Evolutionary conservation across 2,329 filamentous ascomycete genomes (phyloP), one percentile per base, ranked within the genome.

Genomic region (Chrysoporthe deuterocubensis): DNA sequence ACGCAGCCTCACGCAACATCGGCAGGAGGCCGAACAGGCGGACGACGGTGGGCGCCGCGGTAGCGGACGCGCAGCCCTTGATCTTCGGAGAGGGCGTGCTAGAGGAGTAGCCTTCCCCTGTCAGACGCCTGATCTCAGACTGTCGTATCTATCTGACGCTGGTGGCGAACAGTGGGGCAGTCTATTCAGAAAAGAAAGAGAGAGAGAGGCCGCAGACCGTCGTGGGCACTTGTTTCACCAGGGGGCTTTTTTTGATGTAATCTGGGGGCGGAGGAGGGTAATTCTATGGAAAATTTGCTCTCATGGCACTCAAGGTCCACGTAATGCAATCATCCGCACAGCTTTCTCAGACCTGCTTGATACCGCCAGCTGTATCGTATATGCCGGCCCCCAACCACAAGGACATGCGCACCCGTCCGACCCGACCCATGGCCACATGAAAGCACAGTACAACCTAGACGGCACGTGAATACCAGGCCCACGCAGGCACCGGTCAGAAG

Each of bases 21-120:
- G 83, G 82, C 0, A 77, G 77, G 64, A 79, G 77, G 71, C 63
- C 70, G 26, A 82, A 78, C 67, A 75, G 84, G 43, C 71, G 77
- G 34, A 81, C 83, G 13, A 83, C 82, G 0, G 73, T 83, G 43
- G 83, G 83, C 2, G 71, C 76, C 2, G 80, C 82, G 13, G 79
- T 87, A 14, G 77, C 77, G 16, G 21, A 21, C 14, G 54, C 5
- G 21, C 68, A 63, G 62, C 5, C 72, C 56, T 74, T 84, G 44
- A 66, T 69, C 14, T 68, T 81, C 18, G 72, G 74, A 8, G 65
- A 64, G 43, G 73, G 72, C 37, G 70, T 77, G 52, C 43, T 71
- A 7, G 76, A 77, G 71, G 71, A 65, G 48, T 66, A 50, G 52
- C 50, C n/a, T 57, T 46, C 9, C 37, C n/a, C 56, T 58, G 32